Evolutionary conservation across 2,329 filamentous ascomycete species (phyloP), one percentile per base, ranked within the genome.

Genomic region (Verticillium nonalfalfae): DNA sequence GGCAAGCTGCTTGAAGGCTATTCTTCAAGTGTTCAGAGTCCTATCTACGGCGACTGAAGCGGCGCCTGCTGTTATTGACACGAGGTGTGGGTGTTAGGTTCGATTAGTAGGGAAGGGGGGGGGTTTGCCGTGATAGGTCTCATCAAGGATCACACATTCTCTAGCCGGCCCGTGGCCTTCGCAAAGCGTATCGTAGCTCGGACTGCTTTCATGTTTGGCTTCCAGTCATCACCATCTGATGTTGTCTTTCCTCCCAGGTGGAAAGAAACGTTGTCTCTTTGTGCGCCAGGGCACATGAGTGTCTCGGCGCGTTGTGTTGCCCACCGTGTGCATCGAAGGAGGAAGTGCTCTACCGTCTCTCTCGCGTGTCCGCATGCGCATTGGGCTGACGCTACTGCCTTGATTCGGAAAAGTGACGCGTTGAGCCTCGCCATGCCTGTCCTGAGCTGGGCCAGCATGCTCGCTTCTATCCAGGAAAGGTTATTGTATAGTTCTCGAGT

Each of bases 121-220:
- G 56, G 36, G 26, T 31, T 31, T 31, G 26, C 26, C 18, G 56
- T 57, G 56, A 39, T 39, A 21, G 56, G 56, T 35, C 34, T 10
- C 15, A 18, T 39, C 13, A 10, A n/a, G 56, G 56, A 39, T 57
- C 56, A 57, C 56, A n/a, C 36, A 39, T 57, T 62, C 57, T 65
- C 60, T 61, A 68, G 66, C 65, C 60, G 66, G 50, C 65, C 66
- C 67, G 61, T 72, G 58, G 65, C 66, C 60, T 70, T 70, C 26
- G 68, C 65, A 66, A 73, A 71, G 59, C 64, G 66, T 67, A 73
- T 69, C 57, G 65, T 69, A 59, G 68, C 66, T 58, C 65, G 67
- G 56, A 72, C 68, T 60, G 68, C 67, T 63, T 68, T 63, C 60
- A 72, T 63, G 59, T 72, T 67, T 63, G 68, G 71, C 57, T 56